Evolutionary conservation across 352 stramenopile species (phyloP), one percentile per base, ranked within the genome.

Genomic region (Globisporangium middletonii): DNA sequence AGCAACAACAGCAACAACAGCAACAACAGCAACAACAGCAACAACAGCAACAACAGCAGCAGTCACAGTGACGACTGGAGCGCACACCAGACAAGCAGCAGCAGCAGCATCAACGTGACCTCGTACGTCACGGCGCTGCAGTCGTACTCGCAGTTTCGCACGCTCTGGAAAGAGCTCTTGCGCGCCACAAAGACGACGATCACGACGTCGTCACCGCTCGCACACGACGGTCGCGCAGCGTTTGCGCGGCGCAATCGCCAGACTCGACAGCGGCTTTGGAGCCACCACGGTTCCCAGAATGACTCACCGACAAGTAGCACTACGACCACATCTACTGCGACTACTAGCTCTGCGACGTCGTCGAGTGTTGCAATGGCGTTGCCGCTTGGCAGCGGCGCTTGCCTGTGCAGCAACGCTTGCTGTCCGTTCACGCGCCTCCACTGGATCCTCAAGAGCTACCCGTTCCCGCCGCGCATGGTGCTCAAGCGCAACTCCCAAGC

Each of bases 91-190:
- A 1, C 33, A 18, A 41, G 11, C 4, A 33, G 23, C 13, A 53
- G 28, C 28, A 19, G 1, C 3, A 53, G 13, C 12, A 23, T 28
- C 4, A 64, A 47, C 27, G 51, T 63, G 16, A 33, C 46, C 12
- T 54, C 62, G 3, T 57, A 57, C 37, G 60, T 75, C 42, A 70
- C 66, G 4, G 66, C 66, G 15, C 57, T 64, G 50, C 77, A 73
- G 18, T 87, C 77, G 6, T 85, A 85, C 64, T 85, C 74, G 0
- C 68, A 87, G 56, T 87, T 87, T 42, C 77, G 77, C 23, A 66
- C 64, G 46, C 70, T 87, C 46, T 85, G 74, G 74, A 80, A 68
- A 50, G 71, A 79, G 27, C 50, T 87, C 42, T 58, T 69, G 45
- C 66, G 64, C 27, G 70, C 69, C 19, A 87, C 77, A 4, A 76